Evolutionary conservation across 306 rosid species (phyloP).

Genomic region (Trifolium fragiferum): DNA sequence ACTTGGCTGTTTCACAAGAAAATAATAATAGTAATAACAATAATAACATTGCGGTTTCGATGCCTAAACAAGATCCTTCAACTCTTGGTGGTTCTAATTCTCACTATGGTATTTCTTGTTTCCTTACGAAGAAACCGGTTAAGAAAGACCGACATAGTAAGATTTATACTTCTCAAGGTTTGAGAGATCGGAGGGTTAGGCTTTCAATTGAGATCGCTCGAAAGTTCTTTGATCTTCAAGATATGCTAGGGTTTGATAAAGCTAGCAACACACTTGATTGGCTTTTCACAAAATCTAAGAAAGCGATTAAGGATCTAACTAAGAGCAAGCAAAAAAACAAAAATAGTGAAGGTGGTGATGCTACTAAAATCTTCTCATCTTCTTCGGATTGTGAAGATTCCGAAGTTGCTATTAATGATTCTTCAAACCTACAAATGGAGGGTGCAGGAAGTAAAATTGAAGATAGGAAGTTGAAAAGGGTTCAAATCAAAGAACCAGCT

Average conservation of each 20-base stretch:
- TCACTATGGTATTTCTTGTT: conserved; percentile 43
- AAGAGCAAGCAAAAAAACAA: conserved; percentile 41
- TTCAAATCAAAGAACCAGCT: conserved; percentile 37
- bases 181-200: conserved; percentile 88
- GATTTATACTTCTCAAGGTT: conserved; percentile 91
- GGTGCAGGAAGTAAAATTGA: conserved; percentile 2
- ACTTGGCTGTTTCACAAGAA: conserved; percentile 40
- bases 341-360: conserved; percentile 6
- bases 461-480: conserved; percentile 43
- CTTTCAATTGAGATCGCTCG: conserved; percentile 81
- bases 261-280: conserved; percentile 97
- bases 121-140: conserved; percentile 41
- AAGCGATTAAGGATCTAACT: conserved; percentile 65
- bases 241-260: conserved; percentile 92
- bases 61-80: conserved; percentile 41
- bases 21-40: background rate
- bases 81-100: background rate
- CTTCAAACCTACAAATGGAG: conserved; percentile 29
- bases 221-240: conserved; percentile 96
- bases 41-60: conserved; percentile 4
- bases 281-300: conserved; percentile 77
- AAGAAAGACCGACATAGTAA: conserved; percentile 93
- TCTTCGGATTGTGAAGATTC: conserved; percentile 51
- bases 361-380: conserved; percentile 35
- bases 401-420: conserved; percentile 38